Percentiles rank a stretch among this genome's conserved stretches.
Evolutionary conservation across 768 basidiomycete species (phyloP).

Genomic region (Rhodotorula toruloides): DNA sequence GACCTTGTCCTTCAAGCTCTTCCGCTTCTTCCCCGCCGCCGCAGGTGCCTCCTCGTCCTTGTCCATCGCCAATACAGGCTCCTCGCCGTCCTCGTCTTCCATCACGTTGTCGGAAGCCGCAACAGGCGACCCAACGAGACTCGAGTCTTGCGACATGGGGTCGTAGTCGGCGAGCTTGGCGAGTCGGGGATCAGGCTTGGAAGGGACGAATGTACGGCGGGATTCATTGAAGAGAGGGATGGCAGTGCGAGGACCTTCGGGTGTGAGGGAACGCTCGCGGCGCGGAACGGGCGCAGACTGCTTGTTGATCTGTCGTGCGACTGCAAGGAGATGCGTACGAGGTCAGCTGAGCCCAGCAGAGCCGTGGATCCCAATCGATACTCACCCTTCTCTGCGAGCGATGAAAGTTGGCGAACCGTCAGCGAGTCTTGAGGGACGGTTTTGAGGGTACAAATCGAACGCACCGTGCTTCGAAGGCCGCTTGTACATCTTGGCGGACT

Average conservation of each 20-base stretch:
- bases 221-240: slow-evolving; percentile 36
- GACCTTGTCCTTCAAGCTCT: slow-evolving; percentile 21
- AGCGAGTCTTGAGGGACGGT: neutral
- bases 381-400: slow-evolving; percentile 1
- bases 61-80: neutral
- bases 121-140: too few relatives aligned
- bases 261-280: slow-evolving; percentile 7
- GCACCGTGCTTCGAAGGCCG: slow-evolving; percentile 17
- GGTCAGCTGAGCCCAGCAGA: too few relatives aligned
- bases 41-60: neutral
- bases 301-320: slow-evolving; percentile 19
- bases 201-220: neutral
- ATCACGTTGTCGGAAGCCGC: neutral
- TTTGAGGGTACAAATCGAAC: neutral
- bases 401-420: neutral
- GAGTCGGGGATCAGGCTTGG: slow-evolving; percentile 10
- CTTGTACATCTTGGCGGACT: slow-evolving; percentile 27
- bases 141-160: too few relatives aligned
- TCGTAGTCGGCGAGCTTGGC: neutral
- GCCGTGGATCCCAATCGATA: too few relatives aligned
- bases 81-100: neutral
- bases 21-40: neutral
- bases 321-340: neutral
- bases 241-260: neutral
- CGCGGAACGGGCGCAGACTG: neutral